A percentile compares a stretch with the other conserved stretches of the same genome.
phyloP scores from a whole-genome alignment of 345 rosid species.

The Pelargonium nanum region DNA sequence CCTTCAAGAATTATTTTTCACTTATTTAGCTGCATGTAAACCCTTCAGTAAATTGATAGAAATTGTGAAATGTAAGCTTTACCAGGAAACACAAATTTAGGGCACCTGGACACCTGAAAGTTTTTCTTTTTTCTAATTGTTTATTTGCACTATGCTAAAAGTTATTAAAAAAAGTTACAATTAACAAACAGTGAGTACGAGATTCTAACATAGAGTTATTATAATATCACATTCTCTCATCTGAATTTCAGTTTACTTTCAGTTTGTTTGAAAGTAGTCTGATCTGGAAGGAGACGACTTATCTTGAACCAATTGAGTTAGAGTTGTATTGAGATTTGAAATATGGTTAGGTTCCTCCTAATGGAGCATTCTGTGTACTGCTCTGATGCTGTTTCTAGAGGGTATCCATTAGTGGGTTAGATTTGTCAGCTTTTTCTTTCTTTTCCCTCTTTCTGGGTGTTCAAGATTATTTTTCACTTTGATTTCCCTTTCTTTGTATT shows the following conservation, averaged over 20 bases:
- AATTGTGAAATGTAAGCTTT: too few relatives aligned
- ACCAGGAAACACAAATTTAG: too few relatives aligned
- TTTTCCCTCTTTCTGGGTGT: not conserved
- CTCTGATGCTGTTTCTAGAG: not conserved
- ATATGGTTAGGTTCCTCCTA: not conserved
- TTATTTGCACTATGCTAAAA: not conserved
- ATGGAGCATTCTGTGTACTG: not conserved
- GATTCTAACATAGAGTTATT: not conserved
- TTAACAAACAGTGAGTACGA: not conserved
- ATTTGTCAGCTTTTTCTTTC: too few relatives aligned
- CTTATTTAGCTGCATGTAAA: too few relatives aligned
- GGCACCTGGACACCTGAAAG: not conserved
- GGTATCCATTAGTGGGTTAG: not conserved
- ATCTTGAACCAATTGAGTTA: not conserved
- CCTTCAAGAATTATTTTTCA: too few relatives aligned
- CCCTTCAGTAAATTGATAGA: too few relatives aligned
- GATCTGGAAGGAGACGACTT: not conserved
- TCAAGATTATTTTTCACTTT: not conserved
- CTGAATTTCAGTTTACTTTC: too few relatives aligned
- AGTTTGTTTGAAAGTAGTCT: not conserved
- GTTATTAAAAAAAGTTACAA: not conserved
- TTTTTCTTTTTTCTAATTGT: not conserved
- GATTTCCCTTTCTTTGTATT: not conserved
- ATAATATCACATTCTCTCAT: not conserved
- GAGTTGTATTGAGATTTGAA: not conserved